These are phyloP conservation scores for Purpureocillium takamizusanense DNA, from an alignment of 2,329 filamentous ascomycete species.

Conservation along the genomic window DNA sequence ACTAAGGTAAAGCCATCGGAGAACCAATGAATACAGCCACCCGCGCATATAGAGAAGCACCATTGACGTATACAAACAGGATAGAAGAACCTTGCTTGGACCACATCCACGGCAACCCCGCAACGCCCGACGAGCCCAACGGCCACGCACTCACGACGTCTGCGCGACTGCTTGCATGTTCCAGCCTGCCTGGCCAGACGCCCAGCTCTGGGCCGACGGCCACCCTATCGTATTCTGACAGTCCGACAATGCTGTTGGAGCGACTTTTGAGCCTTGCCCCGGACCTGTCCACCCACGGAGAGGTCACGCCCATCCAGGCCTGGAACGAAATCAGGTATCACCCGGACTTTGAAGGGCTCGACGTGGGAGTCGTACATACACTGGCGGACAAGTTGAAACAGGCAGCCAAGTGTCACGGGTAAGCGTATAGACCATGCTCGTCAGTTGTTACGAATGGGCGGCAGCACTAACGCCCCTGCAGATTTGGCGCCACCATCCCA, in stretches of 20 bases:
- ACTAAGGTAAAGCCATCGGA: no score
- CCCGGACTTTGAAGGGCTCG: conserved; percentile 20
- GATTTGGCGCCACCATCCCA: no score
- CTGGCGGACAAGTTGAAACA: conserved; percentile 18
- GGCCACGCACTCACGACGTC: conserved; percentile 18
- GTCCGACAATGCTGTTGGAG: conserved; percentile 13
- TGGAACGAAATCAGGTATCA: conserved; percentile 24
- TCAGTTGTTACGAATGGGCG: no score
- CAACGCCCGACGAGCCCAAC: conserved; percentile 13
- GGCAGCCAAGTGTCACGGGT: conserved; percentile 27
- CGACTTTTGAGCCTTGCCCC: conserved; percentile 14
- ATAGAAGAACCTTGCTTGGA: conserved; percentile 18
- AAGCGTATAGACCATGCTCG: not conserved
- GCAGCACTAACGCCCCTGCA: no score
- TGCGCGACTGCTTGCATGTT: conserved; percentile 9
- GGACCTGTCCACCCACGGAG: conserved; percentile 17
- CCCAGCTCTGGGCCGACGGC: no score
- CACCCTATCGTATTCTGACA: not conserved
- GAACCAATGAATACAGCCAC: no score
- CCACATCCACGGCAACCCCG: conserved; percentile 16
- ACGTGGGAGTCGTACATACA: conserved; percentile 14
- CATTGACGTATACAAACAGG: conserved; percentile 8
- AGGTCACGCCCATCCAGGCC: conserved; percentile 29
- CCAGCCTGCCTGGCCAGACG: not conserved
- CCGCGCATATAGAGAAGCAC: no score